phyloP scores from a whole-genome alignment of 768 basidiomycete species.

The Russula sp. region DNA sequence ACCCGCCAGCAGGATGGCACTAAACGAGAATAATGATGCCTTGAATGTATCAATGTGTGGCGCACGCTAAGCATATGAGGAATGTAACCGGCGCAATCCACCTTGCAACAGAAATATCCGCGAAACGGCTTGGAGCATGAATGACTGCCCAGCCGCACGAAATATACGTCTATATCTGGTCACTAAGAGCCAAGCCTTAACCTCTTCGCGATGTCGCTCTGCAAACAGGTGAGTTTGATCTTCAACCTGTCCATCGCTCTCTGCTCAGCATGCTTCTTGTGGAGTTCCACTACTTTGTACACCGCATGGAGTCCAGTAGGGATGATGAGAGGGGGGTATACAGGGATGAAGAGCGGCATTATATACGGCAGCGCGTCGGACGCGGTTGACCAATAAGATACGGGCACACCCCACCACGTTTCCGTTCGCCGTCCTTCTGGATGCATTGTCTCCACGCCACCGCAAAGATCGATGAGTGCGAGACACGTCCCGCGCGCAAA shows the following conservation, averaged over 20 bases:
- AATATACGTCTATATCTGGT: slow-evolving; percentile 16
- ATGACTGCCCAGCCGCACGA: slow-evolving; percentile 13
- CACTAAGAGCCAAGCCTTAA: neutral
- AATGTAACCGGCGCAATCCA: neutral
- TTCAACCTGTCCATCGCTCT: slow-evolving; percentile 4
- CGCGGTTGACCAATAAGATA: slow-evolving; percentile 19
- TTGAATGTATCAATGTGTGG: no score
- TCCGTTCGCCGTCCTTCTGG: slow-evolving; percentile 4
- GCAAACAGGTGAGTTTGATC: neutral
- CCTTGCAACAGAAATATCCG: neutral
- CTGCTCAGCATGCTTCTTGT: slow-evolving; percentile 14
- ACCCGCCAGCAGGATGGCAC: neutral
- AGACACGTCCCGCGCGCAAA: slow-evolving; percentile 19
- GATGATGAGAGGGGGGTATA: slow-evolving; percentile 17
- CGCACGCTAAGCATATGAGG: no score
- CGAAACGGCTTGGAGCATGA: neutral
- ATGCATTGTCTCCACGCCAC: slow-evolving; percentile 4
- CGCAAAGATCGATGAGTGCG: slow-evolving; percentile 11
- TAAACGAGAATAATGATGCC: no score
- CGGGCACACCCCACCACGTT: slow-evolving; percentile 23
- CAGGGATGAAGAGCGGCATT: slow-evolving; percentile 16
- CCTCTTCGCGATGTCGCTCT: neutral
- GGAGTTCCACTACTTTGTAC: slow-evolving; percentile 18
- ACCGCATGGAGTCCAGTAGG: slow-evolving; percentile 21
- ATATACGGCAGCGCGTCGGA: slow-evolving; percentile 18